Percentiles rank a stretch among this genome's conserved stretches.
Evolutionary conservation across 2,329 filamentous ascomycete genomes (phyloP).

Genomic region (Nothopassalora personata): DNA sequence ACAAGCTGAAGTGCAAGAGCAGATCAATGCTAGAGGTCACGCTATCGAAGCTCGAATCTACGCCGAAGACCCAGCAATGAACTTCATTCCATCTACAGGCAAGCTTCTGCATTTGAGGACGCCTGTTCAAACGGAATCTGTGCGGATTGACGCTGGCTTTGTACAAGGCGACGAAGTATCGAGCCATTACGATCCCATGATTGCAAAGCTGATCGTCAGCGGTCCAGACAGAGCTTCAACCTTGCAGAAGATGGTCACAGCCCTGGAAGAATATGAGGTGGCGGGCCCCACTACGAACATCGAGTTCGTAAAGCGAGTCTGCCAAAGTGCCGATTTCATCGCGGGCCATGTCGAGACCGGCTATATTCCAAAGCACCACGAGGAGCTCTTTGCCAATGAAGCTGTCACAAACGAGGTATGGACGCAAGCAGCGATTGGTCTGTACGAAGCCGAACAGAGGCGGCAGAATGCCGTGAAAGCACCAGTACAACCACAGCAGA

Average conservation of each 20-base stretch:
- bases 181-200: constrained; percentile 97
- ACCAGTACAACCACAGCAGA: constrained; percentile 28
- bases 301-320: constrained; percentile 88
- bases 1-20: constrained; percentile 59
- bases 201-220: constrained; percentile 91
- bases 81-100: constrained; percentile 92
- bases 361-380: constrained; percentile 84
- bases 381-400: constrained; percentile 65
- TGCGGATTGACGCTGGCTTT: constrained; percentile 92
- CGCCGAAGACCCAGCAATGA: constrained; percentile 85
- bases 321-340: constrained; percentile 74
- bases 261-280: constrained; percentile 83
- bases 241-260: constrained; percentile 73
- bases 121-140: constrained; percentile 61
- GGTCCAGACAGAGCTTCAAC: constrained; percentile 73
- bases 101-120: constrained; percentile 76
- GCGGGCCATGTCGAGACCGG: constrained; percentile 88
- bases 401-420: constrained; percentile 66
- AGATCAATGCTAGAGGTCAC: constrained; percentile 71
- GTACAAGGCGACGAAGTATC: constrained; percentile 86
- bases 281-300: constrained; percentile 93
- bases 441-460: constrained; percentile 45
- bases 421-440: constrained; percentile 77
- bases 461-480: constrained; percentile 18
- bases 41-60: constrained; percentile 96